phyloP scores from a whole-genome alignment of 2,329 filamentous ascomycete species.

The Mollisiaceae sp. region DNA sequence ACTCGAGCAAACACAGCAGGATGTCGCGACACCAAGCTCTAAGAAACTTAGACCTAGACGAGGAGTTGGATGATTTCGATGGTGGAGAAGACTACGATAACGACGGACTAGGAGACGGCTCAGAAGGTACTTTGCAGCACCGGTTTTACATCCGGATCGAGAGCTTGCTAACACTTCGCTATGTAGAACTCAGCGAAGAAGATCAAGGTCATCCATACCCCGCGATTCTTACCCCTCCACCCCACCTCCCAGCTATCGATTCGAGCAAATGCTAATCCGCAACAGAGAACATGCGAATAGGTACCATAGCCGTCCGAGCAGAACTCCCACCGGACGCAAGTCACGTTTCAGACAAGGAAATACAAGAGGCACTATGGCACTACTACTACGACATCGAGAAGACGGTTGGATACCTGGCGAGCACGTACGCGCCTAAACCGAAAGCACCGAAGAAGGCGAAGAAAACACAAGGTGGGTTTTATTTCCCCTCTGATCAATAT shows the following conservation, averaged over 20 bases:
- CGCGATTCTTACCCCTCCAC: slow-evolving; percentile 14
- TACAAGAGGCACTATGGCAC: slow-evolving; percentile 91
- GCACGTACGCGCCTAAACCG: slow-evolving; percentile 48
- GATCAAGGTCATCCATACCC: slow-evolving; percentile 39
- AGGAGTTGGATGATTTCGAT: slow-evolving; percentile 58
- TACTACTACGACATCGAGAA: slow-evolving; percentile 95
- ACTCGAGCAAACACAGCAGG: slow-evolving; percentile 15
- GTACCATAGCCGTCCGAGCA: slow-evolving; percentile 68
- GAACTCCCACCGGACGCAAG: slow-evolving; percentile 63
- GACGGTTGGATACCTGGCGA: slow-evolving; percentile 78
- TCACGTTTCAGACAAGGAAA: slow-evolving; percentile 69
- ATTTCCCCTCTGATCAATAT: slow-evolving; percentile 27
- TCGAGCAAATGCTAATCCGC: slow-evolving; percentile 5
- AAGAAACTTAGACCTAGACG: slow-evolving; percentile 47
- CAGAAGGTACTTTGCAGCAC: slow-evolving; percentile 28
- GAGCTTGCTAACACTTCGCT: background rate
- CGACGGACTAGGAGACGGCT: slow-evolving; percentile 46
- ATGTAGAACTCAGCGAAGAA: slow-evolving; percentile 42
- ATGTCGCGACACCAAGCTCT: slow-evolving; percentile 49
- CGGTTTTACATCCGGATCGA: background rate
- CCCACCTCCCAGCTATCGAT: background rate
- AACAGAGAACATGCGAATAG: slow-evolving; percentile 64
- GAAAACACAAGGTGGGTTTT: slow-evolving; percentile 42
- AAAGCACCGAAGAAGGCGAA: slow-evolving; percentile 45
- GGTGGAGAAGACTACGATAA: slow-evolving; percentile 51